Base-by-base conservation (phyloP, 78 protist species). In the Dictyostelium intermedium region DNA sequence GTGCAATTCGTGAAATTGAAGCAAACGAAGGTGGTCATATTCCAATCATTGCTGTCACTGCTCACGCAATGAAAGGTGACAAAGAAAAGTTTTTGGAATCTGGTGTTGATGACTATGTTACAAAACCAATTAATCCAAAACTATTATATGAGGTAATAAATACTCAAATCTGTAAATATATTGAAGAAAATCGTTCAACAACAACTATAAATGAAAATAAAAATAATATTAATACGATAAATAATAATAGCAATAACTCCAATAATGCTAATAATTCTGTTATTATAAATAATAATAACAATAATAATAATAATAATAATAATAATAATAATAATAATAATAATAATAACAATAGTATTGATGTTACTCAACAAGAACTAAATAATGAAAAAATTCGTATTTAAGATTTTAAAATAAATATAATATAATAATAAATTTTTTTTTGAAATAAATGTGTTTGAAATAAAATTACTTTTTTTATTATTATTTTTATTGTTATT, bases 81-180 rank as follows among this genome's bases (percentile, higher is more conserved):
- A 34, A 81, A 60, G 93, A 63, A 63, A 20, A 61, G 27, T 96
- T 93, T 84, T 45, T 92, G 32, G 95, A 27, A 1, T 60, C 87
- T 23, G 97, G 97, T 63, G 95, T 96, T 87, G 96, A 96, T 80
- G 96, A 91, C 34, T 96, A 83, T 92, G 45, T 96, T 10, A 45
- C 95, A 34, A 96, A 96, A 89, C 97, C 97, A 14, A 30, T 92
- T 70, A 83, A 84, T 50, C 91, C 91, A 34, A 73, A 72, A 34
- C 10, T 72, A 25, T 73, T 84, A 76, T 84, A 84, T 73, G 76
- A 84, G 41, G 91, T 84, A 1, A 84, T 84, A 14, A 30, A 84
- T 70, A 25, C 73, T 18, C 91, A 84, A 81, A 53, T 81, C 35
- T 13, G 23, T 39, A 76, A 76, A 76, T 76, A 23, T 39, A 76